Conservation (phyloP, 1,139 yeast genomes). For the Pichia sp. region DNA sequence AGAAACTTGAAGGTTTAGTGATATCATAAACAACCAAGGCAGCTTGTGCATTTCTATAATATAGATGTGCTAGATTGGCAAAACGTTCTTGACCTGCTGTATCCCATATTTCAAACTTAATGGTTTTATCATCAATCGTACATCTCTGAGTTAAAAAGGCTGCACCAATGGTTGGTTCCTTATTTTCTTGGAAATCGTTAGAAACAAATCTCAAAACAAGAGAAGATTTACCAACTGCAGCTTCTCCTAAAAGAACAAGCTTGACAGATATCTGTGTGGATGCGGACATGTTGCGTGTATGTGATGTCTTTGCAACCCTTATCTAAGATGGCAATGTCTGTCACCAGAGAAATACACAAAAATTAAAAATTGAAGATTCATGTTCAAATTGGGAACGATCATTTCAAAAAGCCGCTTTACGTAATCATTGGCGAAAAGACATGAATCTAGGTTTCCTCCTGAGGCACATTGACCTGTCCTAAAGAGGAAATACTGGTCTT, state of each 20-base stretch:
- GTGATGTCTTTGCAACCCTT: not conserved
- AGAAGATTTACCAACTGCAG: slow-evolving; percentile 96
- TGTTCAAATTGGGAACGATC: not conserved
- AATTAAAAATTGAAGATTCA: not conserved
- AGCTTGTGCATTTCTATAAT: slow-evolving; percentile 97
- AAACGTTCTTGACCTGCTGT: slow-evolving; percentile 98
- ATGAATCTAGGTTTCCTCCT: not conserved
- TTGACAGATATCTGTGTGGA: slow-evolving; percentile 59
- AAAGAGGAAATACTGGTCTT: not conserved
- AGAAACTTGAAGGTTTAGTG: slow-evolving; percentile 94
- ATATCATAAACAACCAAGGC: slow-evolving; percentile 94
- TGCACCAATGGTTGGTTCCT: slow-evolving; percentile 97
- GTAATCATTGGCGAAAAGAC: not conserved
- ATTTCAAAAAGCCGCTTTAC: not conserved
- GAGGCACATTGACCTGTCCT: not conserved
- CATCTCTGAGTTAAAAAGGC: slow-evolving; percentile 95
- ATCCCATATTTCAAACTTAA: slow-evolving; percentile 97
- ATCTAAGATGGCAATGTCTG: not conserved
- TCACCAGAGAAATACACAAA: not conserved
- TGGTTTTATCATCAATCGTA: slow-evolving; percentile 80
- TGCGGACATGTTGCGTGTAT: slow-evolving; percentile 5
- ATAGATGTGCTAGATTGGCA: slow-evolving; percentile 96
- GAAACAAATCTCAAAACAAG: slow-evolving; percentile 88
- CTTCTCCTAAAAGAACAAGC: slow-evolving; percentile 87
- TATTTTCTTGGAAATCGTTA: slow-evolving; percentile 94